Evolutionary conservation across 2,329 filamentous ascomycete species (phyloP).

Genomic region (Diaporthe nobilis): DNA sequence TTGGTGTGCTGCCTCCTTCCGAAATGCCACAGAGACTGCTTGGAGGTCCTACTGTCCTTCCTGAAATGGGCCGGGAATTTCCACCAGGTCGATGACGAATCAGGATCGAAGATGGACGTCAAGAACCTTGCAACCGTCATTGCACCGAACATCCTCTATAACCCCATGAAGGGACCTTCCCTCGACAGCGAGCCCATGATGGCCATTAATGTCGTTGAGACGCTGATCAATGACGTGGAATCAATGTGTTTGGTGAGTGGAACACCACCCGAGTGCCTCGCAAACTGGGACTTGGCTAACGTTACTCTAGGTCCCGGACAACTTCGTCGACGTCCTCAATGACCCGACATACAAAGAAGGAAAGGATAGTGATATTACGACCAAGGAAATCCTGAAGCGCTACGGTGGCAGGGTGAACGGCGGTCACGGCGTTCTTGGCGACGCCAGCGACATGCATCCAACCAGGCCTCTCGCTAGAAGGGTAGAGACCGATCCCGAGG

Average conservation of each 20-base stretch:
- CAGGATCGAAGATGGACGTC: conserved; percentile 98
- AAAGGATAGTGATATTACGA: conserved; percentile 78
- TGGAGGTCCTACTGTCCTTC: conserved; percentile 96
- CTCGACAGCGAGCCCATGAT: conserved; percentile 91
- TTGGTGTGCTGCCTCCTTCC: conserved; percentile 93
- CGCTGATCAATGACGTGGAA: conserved; percentile 92
- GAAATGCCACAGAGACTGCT: conserved; percentile 90
- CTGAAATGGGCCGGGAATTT: conserved; percentile 98
- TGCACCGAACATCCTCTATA: conserved; percentile 92
- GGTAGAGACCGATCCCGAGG: conserved; percentile 86
- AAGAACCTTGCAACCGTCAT: conserved; percentile 98
- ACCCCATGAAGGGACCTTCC: conserved; percentile 73
- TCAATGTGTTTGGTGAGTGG: conserved; percentile 93
- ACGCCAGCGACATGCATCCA: conserved; percentile 71
- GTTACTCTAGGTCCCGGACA: conserved; percentile 83
- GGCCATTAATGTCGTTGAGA: conserved; percentile 93
- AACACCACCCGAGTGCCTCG: background rate
- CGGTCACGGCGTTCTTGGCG: conserved; percentile 69
- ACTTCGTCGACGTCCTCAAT: conserved; percentile 87
- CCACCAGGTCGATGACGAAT: conserved; percentile 96
- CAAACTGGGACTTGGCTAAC: conserved; percentile 44
- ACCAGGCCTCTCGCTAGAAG: conserved; percentile 68
- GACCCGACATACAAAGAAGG: conserved; percentile 82
- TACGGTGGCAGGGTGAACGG: conserved; percentile 77
- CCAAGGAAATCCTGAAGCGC: conserved; percentile 95